Evolutionary conservation across 2,329 filamentous ascomycete genomes (phyloP).

Genomic region (Phyllosticta paracitricarpa): DNA sequence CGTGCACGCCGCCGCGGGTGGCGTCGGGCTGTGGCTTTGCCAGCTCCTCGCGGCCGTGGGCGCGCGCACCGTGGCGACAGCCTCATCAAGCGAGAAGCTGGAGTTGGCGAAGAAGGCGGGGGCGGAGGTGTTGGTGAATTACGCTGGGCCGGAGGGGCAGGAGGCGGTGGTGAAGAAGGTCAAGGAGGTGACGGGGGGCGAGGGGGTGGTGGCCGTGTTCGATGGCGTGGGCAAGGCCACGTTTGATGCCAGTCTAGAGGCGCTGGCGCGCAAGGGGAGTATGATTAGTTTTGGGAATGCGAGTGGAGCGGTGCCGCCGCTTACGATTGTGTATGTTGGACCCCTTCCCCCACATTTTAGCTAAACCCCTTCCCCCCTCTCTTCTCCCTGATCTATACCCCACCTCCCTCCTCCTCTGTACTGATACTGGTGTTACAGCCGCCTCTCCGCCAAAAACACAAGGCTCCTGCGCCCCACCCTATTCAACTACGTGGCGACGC

Average conservation of each 20-base stretch:
- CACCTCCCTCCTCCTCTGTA: not conserved
- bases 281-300: constrained; percentile 76
- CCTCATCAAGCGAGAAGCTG: constrained; percentile 62
- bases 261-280: constrained; percentile 65
- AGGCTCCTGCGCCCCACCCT: constrained; percentile 67
- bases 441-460: constrained; percentile 63
- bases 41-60: constrained; percentile 66
- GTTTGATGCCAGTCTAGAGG: constrained; percentile 67
- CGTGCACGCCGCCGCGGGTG: constrained; percentile 77
- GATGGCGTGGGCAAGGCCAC: constrained; percentile 80
- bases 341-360: constrained; percentile 15
- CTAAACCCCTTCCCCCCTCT: not conserved
- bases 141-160: constrained; percentile 29
- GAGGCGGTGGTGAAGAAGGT: constrained; percentile 52
- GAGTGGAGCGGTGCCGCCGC: constrained; percentile 65
- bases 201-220: constrained; percentile 69
- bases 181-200: constrained; percentile 58
- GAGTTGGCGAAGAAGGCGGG: constrained; percentile 59
- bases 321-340: constrained; percentile 49
- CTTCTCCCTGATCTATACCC: not conserved
- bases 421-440: constrained; percentile 12
- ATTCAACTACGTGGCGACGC: constrained; percentile 57
- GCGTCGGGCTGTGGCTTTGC: constrained; percentile 59
- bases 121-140: constrained; percentile 63
- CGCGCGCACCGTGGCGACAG: constrained; percentile 70